Percentiles rank a stretch among this genome's conserved stretches.
Evolutionary conservation across 805 yeast genomes (phyloP).

Genomic region (Zygoascus flipseniorum): DNA sequence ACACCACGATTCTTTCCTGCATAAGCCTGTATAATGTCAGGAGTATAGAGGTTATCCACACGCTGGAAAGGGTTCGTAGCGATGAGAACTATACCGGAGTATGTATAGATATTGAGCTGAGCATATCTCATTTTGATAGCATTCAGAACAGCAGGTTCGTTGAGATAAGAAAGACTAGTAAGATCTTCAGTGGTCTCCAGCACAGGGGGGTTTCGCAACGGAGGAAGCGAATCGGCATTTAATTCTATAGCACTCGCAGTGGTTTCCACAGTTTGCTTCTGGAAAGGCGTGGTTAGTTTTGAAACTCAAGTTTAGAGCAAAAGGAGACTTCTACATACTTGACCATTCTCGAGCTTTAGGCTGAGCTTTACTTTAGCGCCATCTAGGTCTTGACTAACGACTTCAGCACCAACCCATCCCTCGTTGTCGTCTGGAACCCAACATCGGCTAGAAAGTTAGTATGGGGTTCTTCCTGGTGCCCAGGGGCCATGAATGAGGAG

Average conservation of each 20-base stretch:
- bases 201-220: slow-evolving; percentile 83
- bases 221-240: slow-evolving; percentile 55
- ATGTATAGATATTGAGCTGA: slow-evolving; percentile 86
- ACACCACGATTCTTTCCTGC: slow-evolving; percentile 92
- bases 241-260: slow-evolving; percentile 28
- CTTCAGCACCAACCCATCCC: slow-evolving; percentile 72
- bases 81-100: slow-evolving; percentile 92
- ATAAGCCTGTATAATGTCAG: slow-evolving; percentile 89
- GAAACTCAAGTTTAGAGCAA: not conserved
- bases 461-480: too few relatives aligned
- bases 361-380: slow-evolving; percentile 41
- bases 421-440: slow-evolving; percentile 69
- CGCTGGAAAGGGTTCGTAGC: slow-evolving; percentile 95
- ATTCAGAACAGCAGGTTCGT: slow-evolving; percentile 93
- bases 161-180: slow-evolving; percentile 82
- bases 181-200: slow-evolving; percentile 91
- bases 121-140: slow-evolving; percentile 86
- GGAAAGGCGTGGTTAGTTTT: not conserved
- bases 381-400: slow-evolving; percentile 35
- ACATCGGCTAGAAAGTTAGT: slow-evolving; percentile 36
- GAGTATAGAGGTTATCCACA: slow-evolving; percentile 83
- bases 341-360: slow-evolving; percentile 45
- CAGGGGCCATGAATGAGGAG: not conserved
- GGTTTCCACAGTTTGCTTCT: slow-evolving; percentile 20
- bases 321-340: slow-evolving; percentile 10